These are phyloP conservation scores for Epichloe sibirici DNA, from an alignment of 2,329 filamentous ascomycete species.

Conservation along the genomic window DNA sequence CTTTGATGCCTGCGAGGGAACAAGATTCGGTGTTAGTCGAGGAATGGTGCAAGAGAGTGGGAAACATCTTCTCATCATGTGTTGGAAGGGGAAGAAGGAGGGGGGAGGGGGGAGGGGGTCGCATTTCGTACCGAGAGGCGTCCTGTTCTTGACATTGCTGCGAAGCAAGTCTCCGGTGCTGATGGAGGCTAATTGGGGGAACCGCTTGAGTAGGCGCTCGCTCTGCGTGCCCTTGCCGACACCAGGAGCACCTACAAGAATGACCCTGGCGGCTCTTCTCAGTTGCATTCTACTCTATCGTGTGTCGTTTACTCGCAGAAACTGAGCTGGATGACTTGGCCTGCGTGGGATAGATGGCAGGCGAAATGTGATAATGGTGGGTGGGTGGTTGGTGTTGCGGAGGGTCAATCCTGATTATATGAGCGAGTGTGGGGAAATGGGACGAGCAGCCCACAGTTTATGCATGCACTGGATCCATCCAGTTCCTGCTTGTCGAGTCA, in stretches of 20 bases:
- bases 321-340: background rate
- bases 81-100: background rate
- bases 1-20: constrained; percentile 60
- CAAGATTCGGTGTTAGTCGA: constrained; percentile 4
- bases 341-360: background rate
- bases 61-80: background rate
- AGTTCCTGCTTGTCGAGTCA: no score
- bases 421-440: constrained; percentile 1
- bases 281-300: constrained; percentile 50
- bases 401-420: no score
- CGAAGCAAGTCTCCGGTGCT: constrained; percentile 88
- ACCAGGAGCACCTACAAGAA: constrained; percentile 89
- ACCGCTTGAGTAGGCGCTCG: constrained; percentile 73
- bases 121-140: constrained; percentile 56
- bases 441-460: background rate
- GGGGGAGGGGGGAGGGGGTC: background rate
- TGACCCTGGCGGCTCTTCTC: constrained; percentile 75
- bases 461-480: no score
- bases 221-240: constrained; percentile 96
- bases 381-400: no score
- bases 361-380: background rate
- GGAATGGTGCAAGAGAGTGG: background rate
- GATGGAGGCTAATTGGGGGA: constrained; percentile 80
- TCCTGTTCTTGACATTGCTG: constrained; percentile 81
- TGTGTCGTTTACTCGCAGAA: background rate